A percentile compares a stretch with the other conserved stretches of the same genome.
These are phyloP conservation scores for Spiromastix sp. DNA, from an alignment of 2,329 filamentous ascomycete genomes.

Conservation along the genomic window DNA sequence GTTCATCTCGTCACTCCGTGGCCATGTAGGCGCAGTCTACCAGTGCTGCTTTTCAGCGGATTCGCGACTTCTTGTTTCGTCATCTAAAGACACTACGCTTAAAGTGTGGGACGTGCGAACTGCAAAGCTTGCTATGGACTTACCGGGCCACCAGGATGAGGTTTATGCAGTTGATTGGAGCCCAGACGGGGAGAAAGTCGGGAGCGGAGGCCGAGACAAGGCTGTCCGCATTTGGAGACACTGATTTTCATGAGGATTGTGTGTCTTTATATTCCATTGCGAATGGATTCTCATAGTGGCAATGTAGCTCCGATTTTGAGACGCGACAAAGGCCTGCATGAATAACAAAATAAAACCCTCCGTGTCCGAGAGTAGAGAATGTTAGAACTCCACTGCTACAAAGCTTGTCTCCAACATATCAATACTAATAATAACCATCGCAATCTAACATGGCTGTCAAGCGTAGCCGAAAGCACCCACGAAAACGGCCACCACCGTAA, in stretches of 20 bases:
- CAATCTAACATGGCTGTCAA: too few species aligned
- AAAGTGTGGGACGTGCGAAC: conserved; percentile 91
- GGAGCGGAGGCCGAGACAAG: conserved; percentile 89
- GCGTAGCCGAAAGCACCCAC: too few species aligned
- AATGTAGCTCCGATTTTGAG: too few species aligned
- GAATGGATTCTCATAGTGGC: neutral
- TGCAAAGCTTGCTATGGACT: conserved; percentile 68
- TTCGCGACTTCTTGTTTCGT: conserved; percentile 76
- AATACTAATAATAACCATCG: too few species aligned
- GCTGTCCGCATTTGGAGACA: conserved; percentile 55
- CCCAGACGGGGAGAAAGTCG: conserved; percentile 77
- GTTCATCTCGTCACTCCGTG: conserved; percentile 78
- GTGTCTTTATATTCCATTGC: neutral
- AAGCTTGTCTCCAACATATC: too few species aligned
- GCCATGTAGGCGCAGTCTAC: conserved; percentile 86
- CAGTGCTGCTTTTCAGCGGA: conserved; percentile 89
- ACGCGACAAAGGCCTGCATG: too few species aligned
- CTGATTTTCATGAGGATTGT: too few species aligned
- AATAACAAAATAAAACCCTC: too few species aligned
- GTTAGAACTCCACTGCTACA: too few species aligned
- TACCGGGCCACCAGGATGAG: conserved; percentile 85
- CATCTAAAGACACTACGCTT: conserved; percentile 82
- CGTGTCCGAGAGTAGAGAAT: too few species aligned
- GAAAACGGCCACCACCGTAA: too few species aligned
- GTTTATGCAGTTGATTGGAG: conserved; percentile 95